Conservation (phyloP, 345 rosid genomes). For the Lepidium africanum region DNA sequence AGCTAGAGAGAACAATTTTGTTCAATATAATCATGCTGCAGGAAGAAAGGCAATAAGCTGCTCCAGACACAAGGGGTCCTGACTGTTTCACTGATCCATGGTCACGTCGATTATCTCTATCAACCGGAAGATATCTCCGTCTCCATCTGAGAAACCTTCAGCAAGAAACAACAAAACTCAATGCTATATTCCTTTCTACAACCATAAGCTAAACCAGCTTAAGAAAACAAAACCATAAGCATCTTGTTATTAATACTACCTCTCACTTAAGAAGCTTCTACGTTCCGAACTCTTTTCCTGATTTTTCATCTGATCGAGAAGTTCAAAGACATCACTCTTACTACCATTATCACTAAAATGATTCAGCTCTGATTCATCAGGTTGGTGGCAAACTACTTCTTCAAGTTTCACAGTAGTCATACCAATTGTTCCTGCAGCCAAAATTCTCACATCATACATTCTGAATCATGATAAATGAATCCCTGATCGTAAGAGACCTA, state of each 20-base stretch:
- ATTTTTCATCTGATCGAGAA: conserved; percentile 31
- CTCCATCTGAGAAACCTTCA: conserved; percentile 58
- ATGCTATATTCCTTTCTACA: neutral
- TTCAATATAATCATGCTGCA: conserved; percentile 89
- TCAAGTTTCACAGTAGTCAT: conserved; percentile 52
- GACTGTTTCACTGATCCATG: conserved; percentile 40
- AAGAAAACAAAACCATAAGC: neutral
- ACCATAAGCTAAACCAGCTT: neutral
- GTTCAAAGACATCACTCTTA: conserved; percentile 25
- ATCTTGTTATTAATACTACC: conserved; percentile 27
- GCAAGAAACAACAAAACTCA: neutral
- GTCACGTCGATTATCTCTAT: conserved; percentile 38
- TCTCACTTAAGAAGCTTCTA: conserved; percentile 43
- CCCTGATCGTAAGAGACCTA: neutral
- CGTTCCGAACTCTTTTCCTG: conserved; percentile 37
- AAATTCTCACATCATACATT: neutral
- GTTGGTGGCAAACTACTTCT: conserved; percentile 27
- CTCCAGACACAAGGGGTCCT: conserved; percentile 75
- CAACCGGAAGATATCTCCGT: conserved; percentile 23
- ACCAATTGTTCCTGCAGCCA: conserved; percentile 26
- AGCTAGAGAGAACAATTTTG: conserved; percentile 72
- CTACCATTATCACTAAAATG: conserved; percentile 26
- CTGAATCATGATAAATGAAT: neutral
- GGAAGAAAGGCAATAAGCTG: conserved; percentile 86
- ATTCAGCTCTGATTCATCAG: conserved; percentile 30